Evolutionary conservation across 1,284 basidiomycete genomes (phyloP).

Genomic region (Coniferiporia sulphurascens): DNA sequence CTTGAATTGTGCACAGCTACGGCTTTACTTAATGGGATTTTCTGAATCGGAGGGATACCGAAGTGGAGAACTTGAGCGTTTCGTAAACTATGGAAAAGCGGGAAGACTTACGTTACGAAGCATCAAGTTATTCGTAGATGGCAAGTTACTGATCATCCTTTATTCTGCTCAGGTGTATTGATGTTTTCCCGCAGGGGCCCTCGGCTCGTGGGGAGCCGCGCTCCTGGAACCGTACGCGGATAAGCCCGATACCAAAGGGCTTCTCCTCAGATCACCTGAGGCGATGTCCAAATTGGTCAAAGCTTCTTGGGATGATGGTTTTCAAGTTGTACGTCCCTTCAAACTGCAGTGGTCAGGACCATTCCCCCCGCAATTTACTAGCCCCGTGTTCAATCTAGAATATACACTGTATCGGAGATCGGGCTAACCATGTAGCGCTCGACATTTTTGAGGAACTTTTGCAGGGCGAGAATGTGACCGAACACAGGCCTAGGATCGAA

Average conservation of each 20-base stretch:
- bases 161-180: background rate
- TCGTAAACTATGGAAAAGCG: constrained; percentile 58
- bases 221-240: constrained; percentile 83
- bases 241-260: constrained; percentile 62
- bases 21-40: constrained; percentile 75
- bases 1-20: constrained; percentile 40
- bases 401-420: constrained; percentile 89
- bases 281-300: constrained; percentile 52
- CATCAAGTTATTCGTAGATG: constrained; percentile 82
- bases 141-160: constrained; percentile 29
- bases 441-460: constrained; percentile 69
- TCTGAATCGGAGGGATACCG: constrained; percentile 58
- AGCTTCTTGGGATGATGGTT: constrained; percentile 61
- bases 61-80: constrained; percentile 54
- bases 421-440: constrained; percentile 77
- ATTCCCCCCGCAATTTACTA: too few relatives aligned
- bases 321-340: constrained; percentile 59
- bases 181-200: constrained; percentile 52
- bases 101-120: constrained; percentile 66
- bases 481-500: constrained; percentile 41
- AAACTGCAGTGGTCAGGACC: background rate
- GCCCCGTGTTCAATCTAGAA: constrained; percentile 43
- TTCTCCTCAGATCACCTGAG: constrained; percentile 57
- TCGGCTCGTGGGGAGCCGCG: constrained; percentile 90
- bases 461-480: constrained; percentile 16